A percentile compares a stretch with the other conserved stretches of the same genome.
These are phyloP conservation scores for Hymenoscyphus repandus DNA, from an alignment of 2,329 filamentous ascomycete genomes.

Conservation along the genomic window DNA sequence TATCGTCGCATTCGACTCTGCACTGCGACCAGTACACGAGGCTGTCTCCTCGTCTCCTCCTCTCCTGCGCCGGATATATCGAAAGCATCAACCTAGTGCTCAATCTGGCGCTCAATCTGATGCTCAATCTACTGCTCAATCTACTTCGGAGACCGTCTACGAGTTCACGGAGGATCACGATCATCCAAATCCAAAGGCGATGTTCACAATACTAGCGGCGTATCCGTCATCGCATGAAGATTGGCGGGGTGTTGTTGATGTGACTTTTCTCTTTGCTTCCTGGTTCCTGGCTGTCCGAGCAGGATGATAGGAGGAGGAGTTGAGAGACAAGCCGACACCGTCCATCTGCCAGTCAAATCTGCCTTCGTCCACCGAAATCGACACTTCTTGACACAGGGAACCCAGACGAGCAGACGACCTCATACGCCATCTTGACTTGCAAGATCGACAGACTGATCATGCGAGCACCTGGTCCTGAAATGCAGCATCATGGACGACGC, in stretches of 20 bases:
- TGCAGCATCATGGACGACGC: slow-evolving; percentile 1
- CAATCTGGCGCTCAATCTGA: no score
- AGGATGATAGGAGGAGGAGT: background rate
- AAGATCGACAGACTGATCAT: slow-evolving; percentile 27
- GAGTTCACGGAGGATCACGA: background rate
- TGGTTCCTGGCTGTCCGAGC: background rate
- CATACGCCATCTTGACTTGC: slow-evolving; percentile 20
- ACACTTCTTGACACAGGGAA: no score
- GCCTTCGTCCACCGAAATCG: no score
- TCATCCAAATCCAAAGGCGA: background rate
- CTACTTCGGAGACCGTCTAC: no score
- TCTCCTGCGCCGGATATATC: no score
- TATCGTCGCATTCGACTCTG: no score
- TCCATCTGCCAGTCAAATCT: background rate
- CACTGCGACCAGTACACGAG: no score
- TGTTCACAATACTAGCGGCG: background rate
- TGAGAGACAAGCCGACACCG: background rate
- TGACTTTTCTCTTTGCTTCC: background rate
- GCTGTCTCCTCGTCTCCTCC: no score
- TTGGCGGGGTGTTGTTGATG: background rate
- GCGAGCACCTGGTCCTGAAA: slow-evolving; percentile 20
- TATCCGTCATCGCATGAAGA: background rate
- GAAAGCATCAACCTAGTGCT: no score
- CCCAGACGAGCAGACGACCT: no score
- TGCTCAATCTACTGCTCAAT: no score